A percentile compares a stretch with the other conserved stretches of the same genome.
These are phyloP conservation scores for Crucihimalaya himalaica DNA, from an alignment of 345 rosid species.

Conservation along the genomic window DNA sequence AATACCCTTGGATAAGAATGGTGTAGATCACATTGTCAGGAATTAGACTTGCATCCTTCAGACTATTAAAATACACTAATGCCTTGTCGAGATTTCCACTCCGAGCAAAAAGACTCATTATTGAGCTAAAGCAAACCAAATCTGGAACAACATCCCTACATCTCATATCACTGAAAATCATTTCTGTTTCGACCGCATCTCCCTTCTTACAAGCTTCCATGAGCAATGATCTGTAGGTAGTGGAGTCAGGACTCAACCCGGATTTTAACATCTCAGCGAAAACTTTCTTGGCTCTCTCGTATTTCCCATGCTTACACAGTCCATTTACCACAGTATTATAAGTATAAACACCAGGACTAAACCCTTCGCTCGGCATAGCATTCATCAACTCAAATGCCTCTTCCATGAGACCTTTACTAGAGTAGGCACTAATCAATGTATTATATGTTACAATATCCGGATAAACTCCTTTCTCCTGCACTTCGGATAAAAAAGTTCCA, in stretches of 20 bases:
- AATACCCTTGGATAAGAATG: constrained; percentile 72
- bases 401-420: constrained; percentile 58
- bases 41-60: constrained; percentile 60
- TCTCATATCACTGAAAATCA: constrained; percentile 58
- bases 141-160: constrained; percentile 55
- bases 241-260: constrained; percentile 65
- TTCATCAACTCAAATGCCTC: constrained; percentile 65
- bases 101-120: constrained; percentile 54
- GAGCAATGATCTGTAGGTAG: constrained; percentile 68
- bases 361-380: constrained; percentile 60
- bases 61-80: constrained; percentile 48
- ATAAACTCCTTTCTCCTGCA: constrained; percentile 61
- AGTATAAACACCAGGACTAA: constrained; percentile 64
- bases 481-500: constrained; percentile 45
- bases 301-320: constrained; percentile 55
- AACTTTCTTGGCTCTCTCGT: constrained; percentile 61
- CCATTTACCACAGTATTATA: constrained; percentile 70
- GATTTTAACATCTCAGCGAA: constrained; percentile 55
- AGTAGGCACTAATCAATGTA: constrained; percentile 66
- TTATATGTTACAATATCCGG: constrained; percentile 73
- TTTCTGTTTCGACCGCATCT: constrained; percentile 51
- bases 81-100: constrained; percentile 58
- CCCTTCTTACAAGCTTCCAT: constrained; percentile 66
- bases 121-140: constrained; percentile 65
- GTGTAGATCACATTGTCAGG: constrained; percentile 74